Evolutionary conservation across 140 eudicot species (phyloP), one percentile per base, ranked within the genome.

Genomic region (Flaveria floridana): DNA sequence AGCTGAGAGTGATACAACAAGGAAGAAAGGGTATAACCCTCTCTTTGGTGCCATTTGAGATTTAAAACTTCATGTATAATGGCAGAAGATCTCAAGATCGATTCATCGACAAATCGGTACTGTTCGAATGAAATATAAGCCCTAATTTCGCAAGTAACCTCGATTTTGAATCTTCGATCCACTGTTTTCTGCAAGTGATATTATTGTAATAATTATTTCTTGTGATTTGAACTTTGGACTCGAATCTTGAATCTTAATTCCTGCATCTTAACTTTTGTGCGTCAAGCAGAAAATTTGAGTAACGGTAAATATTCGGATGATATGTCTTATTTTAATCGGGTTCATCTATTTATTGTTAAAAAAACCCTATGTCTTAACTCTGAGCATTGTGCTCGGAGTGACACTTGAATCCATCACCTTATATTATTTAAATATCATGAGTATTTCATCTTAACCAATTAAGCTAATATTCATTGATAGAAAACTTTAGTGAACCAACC

Each of bases 1-100:
- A 59, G 84, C 76, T 52, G 88, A 86, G 66, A 88, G 70, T 57
- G 88, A 73, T 48, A 79, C 76, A 37, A 82, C 48, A 73, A 80
- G 65, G 68, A 87, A 48, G 66, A 84, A 65, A 56, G 88, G 83
- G 83, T 82, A 51, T 82, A 84, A 71, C 58, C 77, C 70, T 85
- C 76, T 73, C 53, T 77, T 77, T 67, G 78, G 76, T 64, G 81
- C 65, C 85, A 75, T 81, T 50, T 66, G 11, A 28, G 82, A 34
- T 64, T 20, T 71, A 28, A 14, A 13, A 1, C 28, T 65, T 77
- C 77, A 65, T 77, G n/a, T 25, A 44, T 50, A 48, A 76, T 50
- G 57, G 20, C 2, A 20, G 20, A 14, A 62, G 2, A 18, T 68
- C 50, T 67, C 72, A 78, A 46, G 41, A 55, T 79, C 37, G 42